Percentiles rank a stretch among this genome's conserved stretches.
Conservation (phyloP, 805 yeast genomes). For the Pichia nanzhaoensis region DNA sequence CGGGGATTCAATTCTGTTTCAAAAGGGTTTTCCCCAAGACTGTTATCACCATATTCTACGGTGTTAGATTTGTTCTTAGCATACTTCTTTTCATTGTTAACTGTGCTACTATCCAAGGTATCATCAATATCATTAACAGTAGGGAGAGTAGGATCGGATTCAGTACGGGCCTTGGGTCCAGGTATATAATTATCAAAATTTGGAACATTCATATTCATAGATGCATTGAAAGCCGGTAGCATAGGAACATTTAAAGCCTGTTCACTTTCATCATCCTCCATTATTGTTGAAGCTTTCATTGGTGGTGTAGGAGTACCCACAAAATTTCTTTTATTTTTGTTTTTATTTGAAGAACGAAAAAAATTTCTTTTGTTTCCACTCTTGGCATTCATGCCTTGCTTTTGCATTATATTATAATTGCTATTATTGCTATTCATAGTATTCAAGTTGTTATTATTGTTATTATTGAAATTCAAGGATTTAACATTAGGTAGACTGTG, state of each 20-base stretch:
- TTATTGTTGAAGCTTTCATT: constrained; percentile 22
- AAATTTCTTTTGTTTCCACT: not conserved
- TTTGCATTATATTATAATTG: not conserved
- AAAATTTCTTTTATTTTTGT: not conserved
- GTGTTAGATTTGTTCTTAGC: not conserved
- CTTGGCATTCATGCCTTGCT: no score
- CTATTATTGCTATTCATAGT: not conserved
- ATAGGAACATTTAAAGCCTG: constrained; percentile 20
- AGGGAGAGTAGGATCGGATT: not conserved
- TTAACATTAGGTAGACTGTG: constrained; percentile 6
- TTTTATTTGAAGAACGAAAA: not conserved
- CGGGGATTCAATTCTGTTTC: not conserved
- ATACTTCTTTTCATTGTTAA: not conserved
- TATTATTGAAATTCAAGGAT: not conserved
- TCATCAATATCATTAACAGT: not conserved
- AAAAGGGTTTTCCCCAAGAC: not conserved
- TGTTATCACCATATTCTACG: no score
- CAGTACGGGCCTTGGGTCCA: not conserved
- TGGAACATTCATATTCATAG: not conserved
- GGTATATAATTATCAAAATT: not conserved
- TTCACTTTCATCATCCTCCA: constrained; percentile 30
- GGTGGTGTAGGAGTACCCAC: not conserved
- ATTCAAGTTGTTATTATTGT: not conserved
- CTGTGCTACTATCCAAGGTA: no score
- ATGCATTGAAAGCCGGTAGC: constrained; percentile 20